Conservation (phyloP, 129 eudicot species). For the Heracleum sosnowskyi region DNA sequence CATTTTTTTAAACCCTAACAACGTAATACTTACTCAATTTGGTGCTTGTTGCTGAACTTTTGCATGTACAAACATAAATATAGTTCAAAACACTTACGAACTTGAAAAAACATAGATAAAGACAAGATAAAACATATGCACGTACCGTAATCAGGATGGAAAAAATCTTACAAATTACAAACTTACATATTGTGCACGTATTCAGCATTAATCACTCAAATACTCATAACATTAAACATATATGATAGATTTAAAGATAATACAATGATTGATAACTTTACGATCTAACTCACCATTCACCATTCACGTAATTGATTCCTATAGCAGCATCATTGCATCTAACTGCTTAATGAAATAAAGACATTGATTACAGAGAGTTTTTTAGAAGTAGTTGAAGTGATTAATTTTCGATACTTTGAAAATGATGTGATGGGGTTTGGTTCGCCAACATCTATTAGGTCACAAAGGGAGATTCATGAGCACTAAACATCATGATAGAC, state of each 20-base stretch:
- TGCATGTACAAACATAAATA: neutral
- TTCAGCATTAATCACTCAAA: neutral
- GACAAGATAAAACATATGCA: neutral
- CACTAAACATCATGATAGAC: neutral
- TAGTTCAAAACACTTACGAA: no score
- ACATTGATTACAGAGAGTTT: constrained; percentile 67
- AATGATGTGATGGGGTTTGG: constrained; percentile 15
- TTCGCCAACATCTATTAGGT: constrained; percentile 78
- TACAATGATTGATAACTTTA: constrained; percentile 3
- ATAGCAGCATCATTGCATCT: neutral
- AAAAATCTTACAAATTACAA: neutral
- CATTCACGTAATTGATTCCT: constrained; percentile 65
- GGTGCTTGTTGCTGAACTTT: neutral
- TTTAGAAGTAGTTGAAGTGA: constrained; percentile 27
- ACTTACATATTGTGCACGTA: neutral
- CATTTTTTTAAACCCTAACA: neutral
- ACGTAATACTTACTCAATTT: neutral
- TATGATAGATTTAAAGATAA: neutral
- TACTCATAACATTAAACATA: neutral
- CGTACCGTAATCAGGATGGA: neutral
- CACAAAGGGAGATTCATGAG: neutral
- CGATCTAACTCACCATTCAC: constrained; percentile 68
- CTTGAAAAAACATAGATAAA: neutral
- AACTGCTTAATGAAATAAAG: constrained; percentile 56
- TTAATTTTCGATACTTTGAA: constrained; percentile 41